Evolutionary conservation across 108 stramenopile species (phyloP).

Genomic region (Pseudonitzschia multiseries): DNA sequence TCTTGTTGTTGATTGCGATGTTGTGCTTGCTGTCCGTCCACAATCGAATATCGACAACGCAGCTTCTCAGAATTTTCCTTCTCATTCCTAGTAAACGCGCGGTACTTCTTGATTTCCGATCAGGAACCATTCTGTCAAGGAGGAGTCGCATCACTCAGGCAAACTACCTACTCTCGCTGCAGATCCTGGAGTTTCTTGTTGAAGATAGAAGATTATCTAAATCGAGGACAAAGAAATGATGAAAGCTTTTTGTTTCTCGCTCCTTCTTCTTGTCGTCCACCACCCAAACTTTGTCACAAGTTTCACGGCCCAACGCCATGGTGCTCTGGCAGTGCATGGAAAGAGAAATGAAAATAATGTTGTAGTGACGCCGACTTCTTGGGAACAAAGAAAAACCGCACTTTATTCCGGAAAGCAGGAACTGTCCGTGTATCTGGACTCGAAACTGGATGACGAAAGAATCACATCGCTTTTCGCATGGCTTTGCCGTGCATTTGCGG

Average conservation of each 20-base stretch:
- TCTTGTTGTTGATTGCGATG: too few species aligned
- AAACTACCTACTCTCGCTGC: neutral
- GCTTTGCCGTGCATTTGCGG: slow-evolving; percentile 62
- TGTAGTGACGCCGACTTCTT: neutral
- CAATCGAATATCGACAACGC: neutral
- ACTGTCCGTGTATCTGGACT: slow-evolving; percentile 13
- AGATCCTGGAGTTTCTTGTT: neutral
- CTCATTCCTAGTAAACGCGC: too few species aligned
- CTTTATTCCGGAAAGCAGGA: neutral
- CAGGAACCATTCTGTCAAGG: too few species aligned
- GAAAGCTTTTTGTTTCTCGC: neutral
- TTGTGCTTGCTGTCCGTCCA: neutral
- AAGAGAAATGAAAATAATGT: neutral
- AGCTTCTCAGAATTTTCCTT: neutral
- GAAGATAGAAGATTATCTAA: too few species aligned
- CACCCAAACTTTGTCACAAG: neutral
- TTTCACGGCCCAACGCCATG: neutral
- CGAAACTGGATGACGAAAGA: slow-evolving; percentile 48
- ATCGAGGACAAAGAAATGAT: neutral
- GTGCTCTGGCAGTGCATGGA: neutral
- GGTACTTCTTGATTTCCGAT: too few species aligned
- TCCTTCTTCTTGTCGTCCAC: neutral
- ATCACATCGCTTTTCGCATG: slow-evolving; percentile 62
- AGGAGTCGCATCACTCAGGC: too few species aligned
- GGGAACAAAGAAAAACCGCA: neutral